Percentiles rank a stretch among this genome's conserved stretches.
Conservation (phyloP, 78 protist species). For the Dictyostelium capitatum region DNA sequence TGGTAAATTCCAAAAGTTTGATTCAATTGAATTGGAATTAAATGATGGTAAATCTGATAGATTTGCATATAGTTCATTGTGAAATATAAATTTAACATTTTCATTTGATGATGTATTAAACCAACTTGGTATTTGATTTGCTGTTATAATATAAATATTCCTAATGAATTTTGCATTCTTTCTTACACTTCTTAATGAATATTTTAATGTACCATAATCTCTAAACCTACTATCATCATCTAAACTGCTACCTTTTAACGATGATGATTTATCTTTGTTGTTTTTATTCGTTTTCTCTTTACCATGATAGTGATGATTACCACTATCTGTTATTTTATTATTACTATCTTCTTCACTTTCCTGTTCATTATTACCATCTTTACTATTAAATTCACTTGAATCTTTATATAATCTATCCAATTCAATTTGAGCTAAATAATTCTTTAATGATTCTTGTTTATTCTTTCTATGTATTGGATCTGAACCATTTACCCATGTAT, state of each 20-base stretch:
- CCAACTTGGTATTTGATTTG: slow-evolving; percentile 27
- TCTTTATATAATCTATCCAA: not conserved
- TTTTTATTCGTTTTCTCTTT: not conserved
- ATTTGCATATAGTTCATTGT: slow-evolving; percentile 10
- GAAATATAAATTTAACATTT: slow-evolving; percentile 42
- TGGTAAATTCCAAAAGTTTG: slow-evolving; percentile 53
- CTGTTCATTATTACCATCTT: not conserved
- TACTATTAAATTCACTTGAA: too few species aligned
- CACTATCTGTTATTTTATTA: too few species aligned
- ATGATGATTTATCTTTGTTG: too few species aligned
- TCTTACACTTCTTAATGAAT: slow-evolving; percentile 34
- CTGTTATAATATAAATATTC: slow-evolving; percentile 23
- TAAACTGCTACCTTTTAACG: too few species aligned
- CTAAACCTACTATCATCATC: slow-evolving; percentile 21
- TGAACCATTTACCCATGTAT: slow-evolving; percentile 67
- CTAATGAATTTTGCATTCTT: slow-evolving; percentile 28
- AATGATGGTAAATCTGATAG: slow-evolving; percentile 56
- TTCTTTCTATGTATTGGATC: slow-evolving; percentile 17
- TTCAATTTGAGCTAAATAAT: too few species aligned
- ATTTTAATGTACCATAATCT: slow-evolving; percentile 43
- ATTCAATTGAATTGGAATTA: slow-evolving; percentile 39
- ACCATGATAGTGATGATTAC: too few species aligned
- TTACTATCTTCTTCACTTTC: not conserved
- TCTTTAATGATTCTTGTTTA: not conserved
- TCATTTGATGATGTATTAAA: slow-evolving; percentile 5